Evolutionary conservation across 176 grass and related monocot species (phyloP), one percentile per base, ranked within the genome.

Genomic region (Aechmea fasciata): DNA sequence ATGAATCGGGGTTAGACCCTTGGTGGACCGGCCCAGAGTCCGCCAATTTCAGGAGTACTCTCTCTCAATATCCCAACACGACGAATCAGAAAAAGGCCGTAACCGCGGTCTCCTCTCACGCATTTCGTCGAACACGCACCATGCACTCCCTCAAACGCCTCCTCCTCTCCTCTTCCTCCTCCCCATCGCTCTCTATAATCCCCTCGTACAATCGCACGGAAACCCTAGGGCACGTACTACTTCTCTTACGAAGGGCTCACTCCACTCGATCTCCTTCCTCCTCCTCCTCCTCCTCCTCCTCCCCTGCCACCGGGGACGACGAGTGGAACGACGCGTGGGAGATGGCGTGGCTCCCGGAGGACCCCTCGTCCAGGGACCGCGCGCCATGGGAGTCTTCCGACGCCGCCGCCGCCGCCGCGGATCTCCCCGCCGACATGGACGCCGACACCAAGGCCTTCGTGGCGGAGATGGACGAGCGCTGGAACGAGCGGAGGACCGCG

Each of bases 311-410:
- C 9, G 89, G 86, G 0, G 66, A 92, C 50, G 89, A 92, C 68
- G 88, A 97, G 51, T 97, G 89, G 94, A 97, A 92, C 83, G 86
- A 97, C 71, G 86, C 94, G 19, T 97, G 94, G 94, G 94, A 97
- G 82, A 90, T 84, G 2, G 89, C 94, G 52, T 97, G 94, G 94
- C 94, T 97, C 25, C 89, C 89, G 4, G 86, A 91, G 61, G 88
- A 89, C 66, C 77, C 79, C 15, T 68, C 81, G 63, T 50, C 84
- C 11, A 49, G 10, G 18, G 41, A 77, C 33, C 52, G 66, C 4
- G 75, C 75, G 1, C 75, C 75, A 12, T 77, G 75, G 75, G 75
- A 77, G 13, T 47, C 75, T 28, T 25, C 51, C 11, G 20, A 3
- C 51, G 18, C 33, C 66, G 15, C 20, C 55, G 23, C 81, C n/a